Evolutionary conservation across 768 basidiomycete genomes (phyloP).

Genomic region (Tricholoma flavovirens): DNA sequence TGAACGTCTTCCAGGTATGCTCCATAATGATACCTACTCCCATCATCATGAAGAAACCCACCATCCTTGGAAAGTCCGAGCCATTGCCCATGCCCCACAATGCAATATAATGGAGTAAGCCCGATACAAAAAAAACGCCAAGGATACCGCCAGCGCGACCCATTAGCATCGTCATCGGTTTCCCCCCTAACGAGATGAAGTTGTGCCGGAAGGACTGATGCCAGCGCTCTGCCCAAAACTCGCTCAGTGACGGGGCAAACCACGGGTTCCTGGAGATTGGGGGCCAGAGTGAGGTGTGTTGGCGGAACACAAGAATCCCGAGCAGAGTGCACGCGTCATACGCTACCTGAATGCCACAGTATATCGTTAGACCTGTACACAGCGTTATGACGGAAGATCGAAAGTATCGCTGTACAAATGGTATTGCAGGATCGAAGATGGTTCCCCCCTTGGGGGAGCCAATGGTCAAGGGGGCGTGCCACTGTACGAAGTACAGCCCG

Average conservation of each 20-base stretch:
- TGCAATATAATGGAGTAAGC: constrained; percentile 52
- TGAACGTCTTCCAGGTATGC: constrained; percentile 34
- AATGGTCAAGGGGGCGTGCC: constrained; percentile 37
- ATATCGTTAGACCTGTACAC: constrained; percentile 38
- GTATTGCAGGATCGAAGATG: constrained; percentile 36
- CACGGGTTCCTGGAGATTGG: constrained; percentile 57
- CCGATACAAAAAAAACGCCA: constrained; percentile 57
- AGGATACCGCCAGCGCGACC: constrained; percentile 47
- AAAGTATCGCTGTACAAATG: constrained; percentile 30
- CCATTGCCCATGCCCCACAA: constrained; percentile 55
- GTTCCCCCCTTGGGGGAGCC: constrained; percentile 33
- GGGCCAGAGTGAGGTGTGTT: constrained; percentile 54
- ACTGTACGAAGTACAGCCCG: constrained; percentile 41
- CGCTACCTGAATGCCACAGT: constrained; percentile 36
- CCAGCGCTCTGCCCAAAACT: constrained; percentile 64
- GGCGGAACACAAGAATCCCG: constrained; percentile 40
- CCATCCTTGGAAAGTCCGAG: constrained; percentile 34
- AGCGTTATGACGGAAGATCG: constrained; percentile 40
- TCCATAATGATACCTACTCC: constrained; percentile 51
- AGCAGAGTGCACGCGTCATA: constrained; percentile 39
- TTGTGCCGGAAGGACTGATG: constrained; percentile 59
- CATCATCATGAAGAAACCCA: constrained; percentile 53
- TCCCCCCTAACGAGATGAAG: constrained; percentile 48
- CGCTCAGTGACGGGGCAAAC: constrained; percentile 48
- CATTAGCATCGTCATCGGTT: constrained; percentile 34